Evolutionary conservation across 352 stramenopile genomes (phyloP).

Genomic region (Globisporangium parvum): DNA sequence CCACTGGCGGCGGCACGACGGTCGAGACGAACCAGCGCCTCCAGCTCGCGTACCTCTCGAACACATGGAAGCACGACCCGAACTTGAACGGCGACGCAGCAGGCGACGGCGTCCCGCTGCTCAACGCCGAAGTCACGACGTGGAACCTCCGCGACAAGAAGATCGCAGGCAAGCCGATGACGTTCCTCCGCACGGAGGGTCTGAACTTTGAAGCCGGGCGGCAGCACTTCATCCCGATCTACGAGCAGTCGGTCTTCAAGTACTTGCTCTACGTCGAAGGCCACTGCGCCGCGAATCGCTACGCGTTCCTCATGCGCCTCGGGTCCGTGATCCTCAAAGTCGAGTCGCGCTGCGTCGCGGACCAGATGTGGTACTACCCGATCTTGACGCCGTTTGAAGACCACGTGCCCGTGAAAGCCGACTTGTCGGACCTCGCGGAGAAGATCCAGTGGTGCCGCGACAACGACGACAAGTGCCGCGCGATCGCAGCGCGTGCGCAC

Average conservation of each 20-base stretch:
- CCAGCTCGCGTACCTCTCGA: conserved; percentile 87
- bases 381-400: conserved; percentile 95
- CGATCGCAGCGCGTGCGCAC: conserved; percentile 93
- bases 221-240: conserved; percentile 97
- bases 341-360: conserved; percentile 89
- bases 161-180: conserved; percentile 91
- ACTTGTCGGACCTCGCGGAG: conserved; percentile 97
- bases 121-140: conserved; percentile 96
- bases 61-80: conserved; percentile 90
- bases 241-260: conserved; percentile 97
- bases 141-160: conserved; percentile 98
- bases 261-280: conserved; percentile 97
- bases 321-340: conserved; percentile 98
- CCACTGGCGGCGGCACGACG: conserved; percentile 93
- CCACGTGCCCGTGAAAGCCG: conserved; percentile 95
- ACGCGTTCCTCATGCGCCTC: conserved; percentile 98
- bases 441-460: conserved; percentile 97
- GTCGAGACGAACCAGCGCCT: conserved; percentile 97
- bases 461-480: conserved; percentile 94
- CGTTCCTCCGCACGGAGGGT: conserved; percentile 80
- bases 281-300: conserved; percentile 96
- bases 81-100: conserved; percentile 71
- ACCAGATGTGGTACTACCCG: conserved; percentile 97
- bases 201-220: conserved; percentile 89
- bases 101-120: conserved; percentile 73